phyloP scores from a whole-genome alignment of 352 stramenopile genomes.

The Pythium sp. region DNA sequence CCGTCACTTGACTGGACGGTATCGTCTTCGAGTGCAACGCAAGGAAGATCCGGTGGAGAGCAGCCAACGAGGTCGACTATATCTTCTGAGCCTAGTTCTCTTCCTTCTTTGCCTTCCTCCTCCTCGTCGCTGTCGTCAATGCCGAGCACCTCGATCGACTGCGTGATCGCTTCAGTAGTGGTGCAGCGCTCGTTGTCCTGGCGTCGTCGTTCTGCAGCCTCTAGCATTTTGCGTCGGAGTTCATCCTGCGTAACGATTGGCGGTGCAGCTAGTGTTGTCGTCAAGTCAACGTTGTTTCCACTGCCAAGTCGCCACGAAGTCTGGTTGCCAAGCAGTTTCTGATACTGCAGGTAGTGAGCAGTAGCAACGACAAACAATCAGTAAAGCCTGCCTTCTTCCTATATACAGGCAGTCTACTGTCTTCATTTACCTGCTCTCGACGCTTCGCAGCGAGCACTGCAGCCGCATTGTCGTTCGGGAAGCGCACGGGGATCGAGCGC shows the following conservation, averaged over 20 bases:
- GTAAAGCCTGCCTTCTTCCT: not conserved
- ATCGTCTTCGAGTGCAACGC: not conserved
- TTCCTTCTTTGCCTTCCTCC: conserved; percentile 12
- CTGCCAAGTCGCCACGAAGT: conserved; percentile 1
- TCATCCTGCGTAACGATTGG: not conserved
- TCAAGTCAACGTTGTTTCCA: not conserved
- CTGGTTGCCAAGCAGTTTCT: not conserved
- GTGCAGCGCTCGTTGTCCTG: conserved; percentile 37
- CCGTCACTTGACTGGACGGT: not conserved
- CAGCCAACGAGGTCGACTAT: conserved; percentile 1
- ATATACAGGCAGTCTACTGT: not conserved
- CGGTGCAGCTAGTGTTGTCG: not conserved
- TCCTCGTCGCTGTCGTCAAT: conserved; percentile 57
- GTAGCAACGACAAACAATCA: not conserved
- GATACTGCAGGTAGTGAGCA: not conserved
- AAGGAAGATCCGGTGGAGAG: not conserved
- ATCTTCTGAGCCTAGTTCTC: not conserved
- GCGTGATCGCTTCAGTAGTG: conserved; percentile 11
- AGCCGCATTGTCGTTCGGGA: conserved; percentile 27
- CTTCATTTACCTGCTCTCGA: conserved; percentile 29
- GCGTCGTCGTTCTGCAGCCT: conserved; percentile 53
- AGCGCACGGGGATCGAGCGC: conserved; percentile 19
- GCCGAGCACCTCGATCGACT: conserved; percentile 34
- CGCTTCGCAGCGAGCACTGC: conserved; percentile 39
- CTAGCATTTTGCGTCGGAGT: conserved; percentile 37